Conservation (phyloP, 2,329 filamentous ascomycete genomes). For the Aspergillus ibericus region DNA sequence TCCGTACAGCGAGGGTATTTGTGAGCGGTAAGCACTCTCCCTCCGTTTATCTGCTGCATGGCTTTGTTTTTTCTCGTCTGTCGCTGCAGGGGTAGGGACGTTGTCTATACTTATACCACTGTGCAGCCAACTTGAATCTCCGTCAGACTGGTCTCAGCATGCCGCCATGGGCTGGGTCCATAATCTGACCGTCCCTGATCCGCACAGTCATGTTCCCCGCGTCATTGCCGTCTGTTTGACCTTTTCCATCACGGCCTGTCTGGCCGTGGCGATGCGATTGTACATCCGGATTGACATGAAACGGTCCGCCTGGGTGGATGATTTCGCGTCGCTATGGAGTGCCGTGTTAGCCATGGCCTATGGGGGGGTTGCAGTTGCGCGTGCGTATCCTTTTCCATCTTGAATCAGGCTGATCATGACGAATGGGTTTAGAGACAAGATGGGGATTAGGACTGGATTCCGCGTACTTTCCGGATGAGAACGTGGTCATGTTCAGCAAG, state of each 20-base stretch:
- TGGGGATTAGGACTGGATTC: constrained; percentile 26
- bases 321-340: constrained; percentile 26
- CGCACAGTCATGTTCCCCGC: constrained; percentile 18
- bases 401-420: neutral
- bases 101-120: too few relatives aligned
- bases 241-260: constrained; percentile 22
- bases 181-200: constrained; percentile 27
- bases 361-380: constrained; percentile 18
- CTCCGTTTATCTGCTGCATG: too few relatives aligned
- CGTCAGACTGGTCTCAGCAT: neutral
- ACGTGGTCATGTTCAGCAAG: constrained; percentile 28
- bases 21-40: too few relatives aligned
- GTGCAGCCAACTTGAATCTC: too few relatives aligned
- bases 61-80: too few relatives aligned
- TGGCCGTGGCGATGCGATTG: constrained; percentile 26
- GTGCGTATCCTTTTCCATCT: constrained; percentile 14
- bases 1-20: too few relatives aligned
- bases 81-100: too few relatives aligned
- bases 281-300: constrained; percentile 25
- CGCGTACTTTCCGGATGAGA: constrained; percentile 22
- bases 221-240: constrained; percentile 25
- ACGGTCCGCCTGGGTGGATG: constrained; percentile 25
- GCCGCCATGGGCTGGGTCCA: constrained; percentile 31
- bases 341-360: constrained; percentile 21
- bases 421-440: constrained; percentile 33